Evolutionary conservation across 345 rosid genomes (phyloP), one percentile per base, ranked within the genome.

Genomic region (Salix purpurea): DNA sequence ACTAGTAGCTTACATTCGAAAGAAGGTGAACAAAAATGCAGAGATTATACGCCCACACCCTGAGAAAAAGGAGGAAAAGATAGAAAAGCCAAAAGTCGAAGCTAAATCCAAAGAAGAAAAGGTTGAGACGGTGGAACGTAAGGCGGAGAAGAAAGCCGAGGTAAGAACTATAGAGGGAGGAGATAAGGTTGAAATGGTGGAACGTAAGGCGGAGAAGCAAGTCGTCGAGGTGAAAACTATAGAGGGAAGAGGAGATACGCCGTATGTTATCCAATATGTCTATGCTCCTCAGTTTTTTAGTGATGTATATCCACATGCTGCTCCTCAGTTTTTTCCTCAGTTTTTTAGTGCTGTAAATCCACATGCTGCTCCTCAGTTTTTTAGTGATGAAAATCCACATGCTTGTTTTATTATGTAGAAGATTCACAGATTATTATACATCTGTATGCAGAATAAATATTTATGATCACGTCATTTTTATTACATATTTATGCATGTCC

Each of bases 331-430:
- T 74, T 94, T 94, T 79, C 96, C 98, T 42, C 97, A 90, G 65
- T 76, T 85, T 74, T 40, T 10, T 10, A 40, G 44, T 2, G 44
- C 3, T 40, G 44, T 9, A 40, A 40, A 40, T 40, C 44, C 44
- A 40, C 44, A 10, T 40, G 44, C 11, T 19, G 92, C 96, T 79
- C 96, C 98, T 42, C 97, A 90, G 65, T 74, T 86, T 74, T 94
- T 94, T 71, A 94, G 98, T 75, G 97, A 94, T 80, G 96, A 94
- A 81, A 94, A 94, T 78, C 98, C 98, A 28, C 85, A 94, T 73
- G 86, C 98, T 75, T 94, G 98, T 80, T 81, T 73, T 70, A 78
- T 90, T 15, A 65, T 83, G 79, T 92, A 87, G 76, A 72, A 44
- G 50, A 44, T 44, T 40, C 13, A 10, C 44, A 2, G 12, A 40